Percentiles rank a stretch among this genome's conserved stretches.
Evolutionary conservation across 768 basidiomycete species (phyloP).

Genomic region (Leccinum incarnatum): DNA sequence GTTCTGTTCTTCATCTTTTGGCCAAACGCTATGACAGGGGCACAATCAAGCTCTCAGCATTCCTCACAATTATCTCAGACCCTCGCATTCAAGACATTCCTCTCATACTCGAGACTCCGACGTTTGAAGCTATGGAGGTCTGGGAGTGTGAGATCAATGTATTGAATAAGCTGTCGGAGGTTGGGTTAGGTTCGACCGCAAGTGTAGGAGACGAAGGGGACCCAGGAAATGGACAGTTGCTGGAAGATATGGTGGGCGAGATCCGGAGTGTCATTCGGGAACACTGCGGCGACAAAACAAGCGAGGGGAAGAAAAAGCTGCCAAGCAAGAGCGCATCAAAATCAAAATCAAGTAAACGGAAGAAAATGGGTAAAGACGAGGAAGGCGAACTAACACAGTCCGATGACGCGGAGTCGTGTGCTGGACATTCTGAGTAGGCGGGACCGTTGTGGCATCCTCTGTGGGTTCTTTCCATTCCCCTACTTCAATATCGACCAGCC

Average conservation of each 20-base stretch:
- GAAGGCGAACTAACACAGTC: constrained; percentile 7
- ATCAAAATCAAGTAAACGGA: constrained; percentile 6
- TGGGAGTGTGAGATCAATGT: constrained; percentile 75
- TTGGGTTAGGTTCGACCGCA: neutral
- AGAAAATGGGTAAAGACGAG: constrained; percentile 3
- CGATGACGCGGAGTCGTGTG: constrained; percentile 4
- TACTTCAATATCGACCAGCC: neutral
- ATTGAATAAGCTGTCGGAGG: constrained; percentile 44
- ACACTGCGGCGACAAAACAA: constrained; percentile 11
- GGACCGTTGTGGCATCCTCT: neutral
- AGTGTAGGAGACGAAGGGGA: neutral
- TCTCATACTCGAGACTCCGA: constrained; percentile 80
- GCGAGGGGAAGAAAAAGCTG: neutral
- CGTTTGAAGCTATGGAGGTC: constrained; percentile 60
- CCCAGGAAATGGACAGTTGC: neutral
- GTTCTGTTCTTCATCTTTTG: neutral
- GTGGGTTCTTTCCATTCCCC: neutral
- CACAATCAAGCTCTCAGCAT: constrained; percentile 58
- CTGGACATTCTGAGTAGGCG: constrained; percentile 1
- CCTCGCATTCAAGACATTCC: constrained; percentile 66
- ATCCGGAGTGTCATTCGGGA: constrained; percentile 15
- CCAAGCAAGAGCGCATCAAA: neutral
- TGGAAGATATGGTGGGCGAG: constrained; percentile 11
- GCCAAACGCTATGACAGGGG: constrained; percentile 44
- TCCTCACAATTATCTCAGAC: constrained; percentile 67